A percentile compares a stretch with the other conserved stretches of the same genome.
Evolutionary conservation across 1,139 yeast species (phyloP).

Genomic region (Candida neerlandica): DNA sequence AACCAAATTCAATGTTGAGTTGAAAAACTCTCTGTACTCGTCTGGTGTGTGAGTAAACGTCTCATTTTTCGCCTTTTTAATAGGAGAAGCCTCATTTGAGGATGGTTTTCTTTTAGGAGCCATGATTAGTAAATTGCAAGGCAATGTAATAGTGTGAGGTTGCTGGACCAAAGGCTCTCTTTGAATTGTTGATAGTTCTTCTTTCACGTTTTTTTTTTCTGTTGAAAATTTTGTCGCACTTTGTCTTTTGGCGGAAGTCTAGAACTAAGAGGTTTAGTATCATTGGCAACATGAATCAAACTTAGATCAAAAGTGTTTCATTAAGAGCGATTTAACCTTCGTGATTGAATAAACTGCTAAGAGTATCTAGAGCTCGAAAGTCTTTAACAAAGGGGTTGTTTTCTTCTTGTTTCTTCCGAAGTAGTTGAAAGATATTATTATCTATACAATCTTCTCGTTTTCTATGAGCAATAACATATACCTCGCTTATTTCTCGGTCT

Average conservation of each 20-base stretch:
- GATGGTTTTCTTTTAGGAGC: slow-evolving; percentile 28
- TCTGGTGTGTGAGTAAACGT: slow-evolving; percentile 19
- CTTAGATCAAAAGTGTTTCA: too few relatives aligned
- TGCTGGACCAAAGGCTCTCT: neutral
- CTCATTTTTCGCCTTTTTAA: slow-evolving; percentile 20
- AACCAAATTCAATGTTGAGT: slow-evolving; percentile 28
- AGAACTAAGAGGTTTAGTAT: too few relatives aligned
- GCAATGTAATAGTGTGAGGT: neutral
- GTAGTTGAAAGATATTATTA: too few relatives aligned
- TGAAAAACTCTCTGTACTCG: slow-evolving; percentile 29
- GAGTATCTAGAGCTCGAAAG: too few relatives aligned
- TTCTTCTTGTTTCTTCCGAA: neutral
- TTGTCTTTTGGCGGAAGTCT: slow-evolving; percentile 1
- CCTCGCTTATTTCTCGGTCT: neutral
- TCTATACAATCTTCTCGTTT: too few relatives aligned
- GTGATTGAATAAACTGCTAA: too few relatives aligned
- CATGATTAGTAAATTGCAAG: slow-evolving; percentile 19
- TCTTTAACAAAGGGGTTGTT: neutral
- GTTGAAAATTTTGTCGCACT: slow-evolving; percentile 2
- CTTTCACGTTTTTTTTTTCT: slow-evolving; percentile 7
- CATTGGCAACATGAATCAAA: too few relatives aligned
- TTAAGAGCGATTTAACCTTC: too few relatives aligned
- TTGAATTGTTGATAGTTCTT: slow-evolving; percentile 2
- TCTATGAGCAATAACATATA: neutral
- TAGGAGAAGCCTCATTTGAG: slow-evolving; percentile 3